A percentile compares a stretch with the other conserved stretches of the same genome.
phyloP scores from a whole-genome alignment of 768 basidiomycete genomes.

The Termitomyces sp. region DNA sequence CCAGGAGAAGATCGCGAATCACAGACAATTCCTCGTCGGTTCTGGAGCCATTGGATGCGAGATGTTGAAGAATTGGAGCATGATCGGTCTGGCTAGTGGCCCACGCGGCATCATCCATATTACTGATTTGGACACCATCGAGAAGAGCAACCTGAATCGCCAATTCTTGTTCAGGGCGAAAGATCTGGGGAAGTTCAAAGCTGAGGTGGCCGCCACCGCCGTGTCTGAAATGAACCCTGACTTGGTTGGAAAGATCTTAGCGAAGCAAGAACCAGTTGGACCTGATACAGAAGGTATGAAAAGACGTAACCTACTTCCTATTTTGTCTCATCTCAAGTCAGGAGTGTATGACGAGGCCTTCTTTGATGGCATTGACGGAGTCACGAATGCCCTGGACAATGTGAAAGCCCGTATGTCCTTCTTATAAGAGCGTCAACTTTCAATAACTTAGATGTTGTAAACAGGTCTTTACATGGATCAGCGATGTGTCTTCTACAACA shows the following conservation, averaged over 20 bases:
- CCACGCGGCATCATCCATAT: slow-evolving; percentile 82
- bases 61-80: slow-evolving; percentile 99
- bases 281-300: slow-evolving; percentile 84
- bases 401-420: slow-evolving; percentile 81
- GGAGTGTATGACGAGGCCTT: slow-evolving; percentile 88
- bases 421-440: background rate
- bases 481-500: slow-evolving; percentile 94
- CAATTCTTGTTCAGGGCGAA: slow-evolving; percentile 98
- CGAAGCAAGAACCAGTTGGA: slow-evolving; percentile 93
- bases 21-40: slow-evolving; percentile 95
- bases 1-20: slow-evolving; percentile 87
- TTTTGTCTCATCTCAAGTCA: slow-evolving; percentile 46
- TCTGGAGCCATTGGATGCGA: slow-evolving; percentile 99
- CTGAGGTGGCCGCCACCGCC: slow-evolving; percentile 88
- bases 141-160: slow-evolving; percentile 97
- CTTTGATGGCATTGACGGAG: slow-evolving; percentile 85
- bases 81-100: slow-evolving; percentile 93
- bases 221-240: slow-evolving; percentile 96
- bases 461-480: slow-evolving; percentile 97
- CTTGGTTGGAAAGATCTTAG: slow-evolving; percentile 78
- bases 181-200: slow-evolving; percentile 96
- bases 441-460: slow-evolving; percentile 3
- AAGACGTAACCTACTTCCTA: background rate
- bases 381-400: slow-evolving; percentile 98
- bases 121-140: slow-evolving; percentile 97